Conservation (phyloP, 306 rosid genomes). For the Prinsepia uniflora region DNA sequence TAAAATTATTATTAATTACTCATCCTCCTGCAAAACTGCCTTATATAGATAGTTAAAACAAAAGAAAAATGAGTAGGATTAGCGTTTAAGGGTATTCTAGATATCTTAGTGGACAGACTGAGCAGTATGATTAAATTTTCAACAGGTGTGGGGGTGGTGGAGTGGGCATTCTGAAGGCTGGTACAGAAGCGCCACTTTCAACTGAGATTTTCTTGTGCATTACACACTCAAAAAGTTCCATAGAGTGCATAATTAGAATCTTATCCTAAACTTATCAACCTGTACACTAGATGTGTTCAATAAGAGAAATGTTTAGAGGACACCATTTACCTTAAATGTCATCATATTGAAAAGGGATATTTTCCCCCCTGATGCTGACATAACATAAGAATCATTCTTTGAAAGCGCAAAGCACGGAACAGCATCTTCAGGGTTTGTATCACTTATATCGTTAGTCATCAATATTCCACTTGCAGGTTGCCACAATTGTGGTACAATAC, state of each 20-base stretch:
- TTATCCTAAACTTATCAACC: background rate
- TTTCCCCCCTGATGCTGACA: slow-evolving; percentile 99
- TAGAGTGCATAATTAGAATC: background rate
- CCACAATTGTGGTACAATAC: slow-evolving; percentile 77
- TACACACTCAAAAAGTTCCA: background rate
- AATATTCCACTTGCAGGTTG: slow-evolving; percentile 96
- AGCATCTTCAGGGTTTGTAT: slow-evolving; percentile 90
- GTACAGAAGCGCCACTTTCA: background rate
- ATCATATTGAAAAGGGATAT: slow-evolving; percentile 98
- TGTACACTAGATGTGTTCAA: slow-evolving; percentile 11
- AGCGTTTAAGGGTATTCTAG: background rate
- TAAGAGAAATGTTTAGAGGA: slow-evolving; percentile 13
- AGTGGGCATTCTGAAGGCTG: background rate
- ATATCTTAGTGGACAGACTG: background rate
- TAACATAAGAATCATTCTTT: slow-evolving; percentile 92
- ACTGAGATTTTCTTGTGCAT: background rate
- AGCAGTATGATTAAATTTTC: background rate
- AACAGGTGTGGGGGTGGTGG: background rate
- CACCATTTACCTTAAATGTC: slow-evolving; percentile 82
- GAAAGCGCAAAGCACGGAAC: slow-evolving; percentile 98
- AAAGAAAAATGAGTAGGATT: background rate
- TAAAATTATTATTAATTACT: background rate
- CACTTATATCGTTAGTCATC: slow-evolving; percentile 92
- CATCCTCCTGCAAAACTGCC: background rate
- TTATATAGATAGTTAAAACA: background rate